Base-by-base conservation (phyloP, 2,329 filamentous ascomycete species). In the Exophiala calicioides region DNA sequence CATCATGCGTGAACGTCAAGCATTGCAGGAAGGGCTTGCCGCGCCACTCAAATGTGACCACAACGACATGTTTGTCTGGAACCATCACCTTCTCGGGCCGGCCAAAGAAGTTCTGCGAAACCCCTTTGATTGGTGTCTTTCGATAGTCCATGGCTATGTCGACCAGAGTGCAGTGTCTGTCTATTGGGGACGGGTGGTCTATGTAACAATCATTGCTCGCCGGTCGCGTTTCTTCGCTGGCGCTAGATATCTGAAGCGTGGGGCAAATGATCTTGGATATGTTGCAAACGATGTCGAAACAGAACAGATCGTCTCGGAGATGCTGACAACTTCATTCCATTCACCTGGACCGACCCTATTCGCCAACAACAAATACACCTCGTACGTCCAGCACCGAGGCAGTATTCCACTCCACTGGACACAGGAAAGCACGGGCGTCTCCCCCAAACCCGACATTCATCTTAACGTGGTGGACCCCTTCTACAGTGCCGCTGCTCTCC, bases 261-360 rank as follows among this genome's bases (percentile, higher is more conserved):
- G 93, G 23, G 87, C 90, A 36, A 98, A 98, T 61, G 93, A 98
- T 65, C 66, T 90, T 46, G 91, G 93, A 10, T 95, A 95, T 64
- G 93, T 98, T 44, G 94, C 93, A 41, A 98, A 98, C 63, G 94
- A 98, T 67, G 93, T 98, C 18, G 94, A 98, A 69, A 97, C 93
- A 1, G 93, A 98, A 68, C 93, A 98, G 65, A 96, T 98, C 50
- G 90, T 98, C 4, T 93, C 90, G 0, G 93, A 98, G 64, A 88
- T 90, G 59, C 74, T 91, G 39, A 96, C 90, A 0, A 98, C 93
- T 1, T 96, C 93, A 0, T 96, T 98, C 59, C 93, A 98, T 69
- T 86, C 88, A 3, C 89, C 93, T 3, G 91, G 90, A 0, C 88
- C 87, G 3, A 82, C 81, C 37, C 78, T 95, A 8, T 96, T 89